phyloP scores from a whole-genome alignment of 2,329 filamentous ascomycete genomes.

The Pseudogymnoascus sp. region DNA sequence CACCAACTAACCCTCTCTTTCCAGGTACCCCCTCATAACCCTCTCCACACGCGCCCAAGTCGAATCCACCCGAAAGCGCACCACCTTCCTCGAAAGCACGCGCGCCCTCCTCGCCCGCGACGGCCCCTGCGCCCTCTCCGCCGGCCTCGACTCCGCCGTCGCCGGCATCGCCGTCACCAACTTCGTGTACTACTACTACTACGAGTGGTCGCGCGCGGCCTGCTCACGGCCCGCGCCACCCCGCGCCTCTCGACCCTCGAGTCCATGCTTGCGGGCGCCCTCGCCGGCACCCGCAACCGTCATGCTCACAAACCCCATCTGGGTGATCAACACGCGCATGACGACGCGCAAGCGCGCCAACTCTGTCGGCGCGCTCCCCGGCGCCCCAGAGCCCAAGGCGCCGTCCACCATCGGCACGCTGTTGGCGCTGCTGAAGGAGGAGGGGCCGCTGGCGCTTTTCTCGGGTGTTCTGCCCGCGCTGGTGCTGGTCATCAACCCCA shows the following conservation, averaged over 20 bases:
- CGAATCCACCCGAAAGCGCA: conserved; percentile 87
- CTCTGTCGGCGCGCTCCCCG: conserved; percentile 38
- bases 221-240: conserved; percentile 63
- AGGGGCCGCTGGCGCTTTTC: conserved; percentile 81
- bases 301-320: conserved; percentile 95
- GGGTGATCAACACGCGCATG: conserved; percentile 98
- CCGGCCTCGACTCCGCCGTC: conserved; percentile 85
- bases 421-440: conserved; percentile 70
- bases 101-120: conserved; percentile 85
- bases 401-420: conserved; percentile 77
- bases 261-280: conserved; percentile 88
- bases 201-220: conserved; percentile 87
- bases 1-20: conserved; percentile 12
- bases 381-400: conserved; percentile 40
- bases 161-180: conserved; percentile 98
- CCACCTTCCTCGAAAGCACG: conserved; percentile 75
- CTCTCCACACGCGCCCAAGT: conserved; percentile 96
- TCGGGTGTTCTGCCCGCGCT: conserved; percentile 87
- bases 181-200: conserved; percentile 99
- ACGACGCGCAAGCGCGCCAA: conserved; percentile 67
- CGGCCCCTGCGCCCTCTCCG: conserved; percentile 81
- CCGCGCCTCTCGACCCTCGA: conserved; percentile 86
- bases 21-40: conserved; percentile 89
- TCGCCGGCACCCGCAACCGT: conserved; percentile 93
- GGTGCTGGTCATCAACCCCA: conserved; percentile 94